phyloP scores from a whole-genome alignment of 1,139 yeast genomes.

The Magnusiomyces tetraspermus region DNA sequence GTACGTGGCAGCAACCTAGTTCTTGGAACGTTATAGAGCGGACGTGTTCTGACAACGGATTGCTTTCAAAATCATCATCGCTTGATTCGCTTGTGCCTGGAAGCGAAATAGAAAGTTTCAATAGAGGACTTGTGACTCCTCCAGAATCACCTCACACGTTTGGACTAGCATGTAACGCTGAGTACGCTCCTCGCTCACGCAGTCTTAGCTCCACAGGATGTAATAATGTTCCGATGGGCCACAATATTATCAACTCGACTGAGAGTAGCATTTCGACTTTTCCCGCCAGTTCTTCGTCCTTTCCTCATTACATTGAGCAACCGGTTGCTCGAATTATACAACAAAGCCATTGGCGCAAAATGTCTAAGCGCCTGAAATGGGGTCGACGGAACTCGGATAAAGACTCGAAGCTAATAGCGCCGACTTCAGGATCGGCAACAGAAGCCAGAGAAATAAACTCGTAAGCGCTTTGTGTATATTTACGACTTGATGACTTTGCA shows the following conservation, averaged over 20 bases:
- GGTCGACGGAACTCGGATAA: slow-evolving; percentile 10
- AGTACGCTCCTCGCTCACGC: background rate
- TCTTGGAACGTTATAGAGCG: slow-evolving; percentile 7
- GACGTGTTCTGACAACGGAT: no score
- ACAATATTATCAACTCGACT: no score
- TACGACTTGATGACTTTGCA: no score
- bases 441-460: no score
- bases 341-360: slow-evolving; percentile 14
- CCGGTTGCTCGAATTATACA: no score
- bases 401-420: background rate
- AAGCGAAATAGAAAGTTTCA: slow-evolving; percentile 1
- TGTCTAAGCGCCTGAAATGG: slow-evolving; percentile 16
- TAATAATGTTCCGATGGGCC: no score
- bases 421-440: background rate
- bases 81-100: slow-evolving; percentile 8
- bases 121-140: slow-evolving; percentile 12
- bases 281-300: background rate
- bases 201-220: background rate
- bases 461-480: no score
- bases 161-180: background rate
- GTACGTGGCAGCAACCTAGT: slow-evolving; percentile 12
- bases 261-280: no score
- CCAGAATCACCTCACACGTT: slow-evolving; percentile 14
- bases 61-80: slow-evolving; percentile 10
- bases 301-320: no score